Evolutionary conservation across 2,329 filamentous ascomycete species (phyloP), one percentile per base, ranked within the genome.

Genomic region (Zymoseptoria ardabiliae): DNA sequence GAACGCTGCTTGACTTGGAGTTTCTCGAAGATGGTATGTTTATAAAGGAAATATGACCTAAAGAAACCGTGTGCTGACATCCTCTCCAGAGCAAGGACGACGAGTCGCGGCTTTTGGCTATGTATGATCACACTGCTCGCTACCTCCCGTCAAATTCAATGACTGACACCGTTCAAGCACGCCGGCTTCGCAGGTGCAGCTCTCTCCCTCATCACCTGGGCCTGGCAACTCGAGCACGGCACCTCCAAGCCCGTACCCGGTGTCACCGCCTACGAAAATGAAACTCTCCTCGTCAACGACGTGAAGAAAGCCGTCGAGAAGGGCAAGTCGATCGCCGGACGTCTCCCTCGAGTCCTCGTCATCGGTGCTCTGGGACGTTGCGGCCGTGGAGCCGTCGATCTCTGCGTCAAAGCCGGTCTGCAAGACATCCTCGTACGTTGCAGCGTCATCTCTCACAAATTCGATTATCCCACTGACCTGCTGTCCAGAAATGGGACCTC

Each of bases 1-100:
- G 90, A 66, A 87, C 84, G 0, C 83, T 97, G 13, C 84, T 91
- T 60, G 92, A 97, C 70, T 82, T 97, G 45, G 92, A 96, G 73
- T 97, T 96, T 73, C 80, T 97, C 45, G 83, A 84, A 48, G 88
- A 95, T 66, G 68, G 64, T 64, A 56, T 21, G 48, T 28, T n/a
- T 17, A 2, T 6, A 7, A 10, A 28, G 13, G 7, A n/a, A n/a
- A 5, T 19, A n/a, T 19, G 10, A 10, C 3, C 17, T n/a, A 17
- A 50, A 20, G n/a, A 9, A 7, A 19, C 35, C 35, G n/a, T n/a
- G n/a, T 30, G 22, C 53, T 58, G 57, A 58, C 41, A 23, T 20
- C 17, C 28, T 10, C 17, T 49, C 55, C 55, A 66, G 83, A 86
- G 64, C 81, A 78, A 28, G 89, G 89, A 45, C 80, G 88, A 53